Evolutionary conservation across 2,329 filamentous ascomycete genomes (phyloP), one percentile per base, ranked within the genome.

Genomic region (Colletotrichum sp.): DNA sequence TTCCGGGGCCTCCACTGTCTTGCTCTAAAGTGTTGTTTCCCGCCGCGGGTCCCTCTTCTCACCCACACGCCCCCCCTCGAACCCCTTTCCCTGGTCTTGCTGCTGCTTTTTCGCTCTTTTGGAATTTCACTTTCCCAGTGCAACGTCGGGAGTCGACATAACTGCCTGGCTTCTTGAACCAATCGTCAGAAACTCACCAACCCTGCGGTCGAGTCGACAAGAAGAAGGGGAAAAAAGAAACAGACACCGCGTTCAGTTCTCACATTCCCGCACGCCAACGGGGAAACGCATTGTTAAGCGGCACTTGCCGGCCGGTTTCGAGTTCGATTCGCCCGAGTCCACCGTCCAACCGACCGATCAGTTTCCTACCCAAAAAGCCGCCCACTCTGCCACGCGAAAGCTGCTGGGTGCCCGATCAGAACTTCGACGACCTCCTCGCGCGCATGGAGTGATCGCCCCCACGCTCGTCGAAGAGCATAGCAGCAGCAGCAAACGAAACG

Each of bases 231-330:
- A 12, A 62, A 30, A 28, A 65, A 44, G 26, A 32, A 30, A 39
- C 2, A 28, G 15, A 21, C 10, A n/a, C 28, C 28, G 59, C 59
- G 59, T 62, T 34, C 59, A 32, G 59, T 62, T 32, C 36, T 13
- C 62, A 32, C 62, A 64, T 44, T 26, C 15, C 32, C 39, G 26
- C 36, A 52, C 34, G 62, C 62, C 34, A 21, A 64, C n/a, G 21
- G 32, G 65, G 44, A 52, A 52, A 74, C 70, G 44, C 73, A 73
- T 49, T 69, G 70, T 64, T 30, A 69, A 76, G 70, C 64, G 74
- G 74, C 44, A 74, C 64, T 69, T 76, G 49, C 74, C 74, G 71
- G 49, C 36, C 74, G 59, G 70, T 74, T 73, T 74, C 64, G 74
- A 72, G 70, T 69, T 74, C 74, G 64, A 74, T 67, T 63, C 64